Evolutionary conservation across 805 yeast genomes (phyloP).

Genomic region (Barnettozyma sp.): DNA sequence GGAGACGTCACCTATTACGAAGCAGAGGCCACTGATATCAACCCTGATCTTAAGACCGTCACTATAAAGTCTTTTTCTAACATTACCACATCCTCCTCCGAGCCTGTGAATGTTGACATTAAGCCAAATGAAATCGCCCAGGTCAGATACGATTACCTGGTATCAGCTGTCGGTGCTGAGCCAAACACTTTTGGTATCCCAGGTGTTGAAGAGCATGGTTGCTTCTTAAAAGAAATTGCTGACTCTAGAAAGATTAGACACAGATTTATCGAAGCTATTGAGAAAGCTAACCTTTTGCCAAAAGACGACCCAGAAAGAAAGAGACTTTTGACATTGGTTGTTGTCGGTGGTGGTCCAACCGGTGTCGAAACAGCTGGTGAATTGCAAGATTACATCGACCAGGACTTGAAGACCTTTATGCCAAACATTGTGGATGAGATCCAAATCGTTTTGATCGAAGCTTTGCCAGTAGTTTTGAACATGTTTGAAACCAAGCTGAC

Average conservation of each 20-base stretch:
- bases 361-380: constrained; percentile 98
- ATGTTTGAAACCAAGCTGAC: constrained; percentile 64
- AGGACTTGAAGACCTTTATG: constrained; percentile 83
- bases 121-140: constrained; percentile 36
- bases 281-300: constrained; percentile 79
- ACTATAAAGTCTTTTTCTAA: constrained; percentile 44
- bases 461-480: constrained; percentile 79
- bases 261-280: constrained; percentile 79
- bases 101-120: constrained; percentile 10
- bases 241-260: constrained; percentile 82
- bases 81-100: constrained; percentile 6
- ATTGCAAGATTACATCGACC: constrained; percentile 87
- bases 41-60: constrained; percentile 59
- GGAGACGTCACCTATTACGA: constrained; percentile 81
- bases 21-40: constrained; percentile 84
- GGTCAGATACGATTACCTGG: constrained; percentile 71
- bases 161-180: constrained; percentile 91
- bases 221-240: constrained; percentile 82
- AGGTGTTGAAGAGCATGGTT: constrained; percentile 84
- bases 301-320: constrained; percentile 68
- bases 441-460: constrained; percentile 82
- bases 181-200: constrained; percentile 93
- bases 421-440: constrained; percentile 80
- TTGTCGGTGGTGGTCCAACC: constrained; percentile 98
- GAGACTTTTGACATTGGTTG: constrained; percentile 80